Base-by-base conservation (phyloP, 2,329 filamentous ascomycete genomes). In the Colletotrichum chlorophyti region DNA sequence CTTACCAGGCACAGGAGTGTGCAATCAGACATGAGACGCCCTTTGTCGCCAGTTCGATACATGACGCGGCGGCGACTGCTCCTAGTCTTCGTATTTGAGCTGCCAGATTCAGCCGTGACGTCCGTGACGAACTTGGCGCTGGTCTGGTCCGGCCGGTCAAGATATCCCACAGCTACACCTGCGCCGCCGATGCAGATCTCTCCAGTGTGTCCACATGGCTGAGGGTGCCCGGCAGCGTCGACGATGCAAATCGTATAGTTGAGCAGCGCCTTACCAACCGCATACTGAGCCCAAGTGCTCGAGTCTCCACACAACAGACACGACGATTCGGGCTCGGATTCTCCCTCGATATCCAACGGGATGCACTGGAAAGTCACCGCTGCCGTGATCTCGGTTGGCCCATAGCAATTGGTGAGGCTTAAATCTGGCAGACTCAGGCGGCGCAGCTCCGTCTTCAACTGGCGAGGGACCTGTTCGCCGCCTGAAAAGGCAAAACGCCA, bases 231-330 rank as follows among this genome's bases (percentile, higher is more conserved):
- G 4, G 68, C 51, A 9, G 64, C 57, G 58, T 79, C 72, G 2
- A 81, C 65, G 15, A 83, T 73, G 58, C 77, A 80, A 2, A 76
- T 63, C 2, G 72, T 68, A 2, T 72, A 69, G 61, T 74, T 74
- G 2, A 66, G 65, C 5, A 68, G 47, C 4, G 65, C 53, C 34
- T 48, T 57, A 11, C 66, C 66, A 32, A 64, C 55, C 24, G 5
- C 58, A 24, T 9, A 70, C 66, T 50, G n/a, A n/a, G n/a, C n/a
- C n/a, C n/a, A n/a, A n/a, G n/a, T n/a, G n/a, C n/a, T n/a, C n/a
- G n/a, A n/a, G n/a, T n/a, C n/a, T n/a, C n/a, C n/a, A n/a, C n/a
- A n/a, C n/a, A n/a, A n/a, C n/a, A n/a, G n/a, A n/a, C n/a, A n/a
- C n/a, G n/a, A n/a, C n/a, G n/a, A n/a, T n/a, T n/a, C n/a, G n/a